phyloP scores from a whole-genome alignment of 2,329 filamentous ascomycete species.

The Pochonia chlamydosporia region DNA sequence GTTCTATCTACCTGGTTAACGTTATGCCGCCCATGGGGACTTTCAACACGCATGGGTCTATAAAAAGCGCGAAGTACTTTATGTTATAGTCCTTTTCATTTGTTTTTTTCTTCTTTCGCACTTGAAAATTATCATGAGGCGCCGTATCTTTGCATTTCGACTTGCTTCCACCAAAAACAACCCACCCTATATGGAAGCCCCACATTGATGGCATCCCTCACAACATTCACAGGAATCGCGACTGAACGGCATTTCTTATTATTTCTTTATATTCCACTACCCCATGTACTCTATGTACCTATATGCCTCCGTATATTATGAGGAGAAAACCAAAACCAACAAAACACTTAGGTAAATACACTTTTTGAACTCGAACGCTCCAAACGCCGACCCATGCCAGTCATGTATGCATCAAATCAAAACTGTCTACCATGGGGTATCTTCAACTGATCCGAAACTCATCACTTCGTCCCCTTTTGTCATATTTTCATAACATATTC shows the following conservation, averaged over 20 bases:
- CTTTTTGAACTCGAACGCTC: conserved; percentile 9
- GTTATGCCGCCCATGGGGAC: not conserved
- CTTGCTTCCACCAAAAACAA: not conserved
- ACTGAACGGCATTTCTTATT: not conserved
- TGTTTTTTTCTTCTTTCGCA: not conserved
- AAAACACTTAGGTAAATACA: conserved; percentile 11
- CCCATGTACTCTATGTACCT: conserved; percentile 12
- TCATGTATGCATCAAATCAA: not conserved
- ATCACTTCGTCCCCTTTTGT: not conserved
- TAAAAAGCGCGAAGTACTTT: not conserved
- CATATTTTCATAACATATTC: conserved; percentile 5
- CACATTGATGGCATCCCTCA: not conserved
- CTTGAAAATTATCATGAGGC: no score
- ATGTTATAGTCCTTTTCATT: not conserved
- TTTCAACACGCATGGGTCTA: not conserved
- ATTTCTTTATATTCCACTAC: conserved; percentile 1
- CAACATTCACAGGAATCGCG: not conserved
- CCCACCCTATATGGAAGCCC: not conserved
- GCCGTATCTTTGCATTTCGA: not conserved
- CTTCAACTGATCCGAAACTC: not conserved
- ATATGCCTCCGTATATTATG: conserved; percentile 13
- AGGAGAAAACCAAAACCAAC: conserved; percentile 9
- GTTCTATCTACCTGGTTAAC: not conserved
- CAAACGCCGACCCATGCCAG: conserved; percentile 5
- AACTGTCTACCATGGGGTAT: conserved; percentile 5